Evolutionary conservation across 1,284 basidiomycete genomes (phyloP), one percentile per base, ranked within the genome.

Genomic region (Mycosarcoma maydis): DNA sequence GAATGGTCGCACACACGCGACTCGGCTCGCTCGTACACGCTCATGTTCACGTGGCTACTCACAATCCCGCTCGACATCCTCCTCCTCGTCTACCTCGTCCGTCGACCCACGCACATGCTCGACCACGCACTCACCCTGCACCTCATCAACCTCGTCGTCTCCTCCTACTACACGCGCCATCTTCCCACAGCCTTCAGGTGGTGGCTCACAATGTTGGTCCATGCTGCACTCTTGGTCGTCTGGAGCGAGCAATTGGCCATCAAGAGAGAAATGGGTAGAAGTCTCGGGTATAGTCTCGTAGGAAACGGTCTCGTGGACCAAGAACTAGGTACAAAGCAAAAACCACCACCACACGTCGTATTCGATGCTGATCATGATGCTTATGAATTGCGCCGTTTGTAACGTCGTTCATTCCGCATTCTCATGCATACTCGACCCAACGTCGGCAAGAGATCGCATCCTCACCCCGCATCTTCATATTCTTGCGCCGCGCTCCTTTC

Each of bases 61-160:
- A 55, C 60, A 22, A 47, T 48, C 16, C 66, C 66, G 13, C 29
- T 65, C 11, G 56, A 64, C 83, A 89, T 95, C 57, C 89, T 89
- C 72, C 92, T 90, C 70, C 85, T 98, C 3, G 97, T 92, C 82
- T 86, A 87, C 70, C 85, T 98, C 70, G 86, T 98, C 80, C 88
- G 93, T 36, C 86, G 92, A 32, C 95, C 96, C 38, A 92, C 94
- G 6, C 87, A 96, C 76, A 90, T 98, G 77, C 89, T 98, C 72
- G 95, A 98, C 84, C 97, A 97, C 83, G 86, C 90, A 8, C 82
- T 95, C 54, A 98, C 96, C 0, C 87, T 98, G 48, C 84, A 91
- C 50, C 90, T 96, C 85, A 89, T 90, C 78, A 94, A 98, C 83
- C 84, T 96, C 45, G 88, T 97, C 49, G 84, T 97, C 51, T 94